Evolutionary conservation across 2,329 filamentous ascomycete species (phyloP).

Genomic region (Eurotiales sp.): DNA sequence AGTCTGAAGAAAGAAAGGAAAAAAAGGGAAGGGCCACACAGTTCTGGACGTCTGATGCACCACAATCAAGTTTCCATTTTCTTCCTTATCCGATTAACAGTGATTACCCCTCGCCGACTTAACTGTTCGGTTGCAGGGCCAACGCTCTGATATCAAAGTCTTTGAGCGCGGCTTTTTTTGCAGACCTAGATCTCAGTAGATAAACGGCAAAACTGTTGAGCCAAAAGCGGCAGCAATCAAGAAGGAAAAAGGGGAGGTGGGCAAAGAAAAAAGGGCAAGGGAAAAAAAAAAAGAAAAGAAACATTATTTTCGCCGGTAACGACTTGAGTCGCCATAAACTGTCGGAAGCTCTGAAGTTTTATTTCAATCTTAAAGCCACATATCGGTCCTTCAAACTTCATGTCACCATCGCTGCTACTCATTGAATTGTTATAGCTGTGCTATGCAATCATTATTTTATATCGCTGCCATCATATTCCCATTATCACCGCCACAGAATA

Average conservation of each 20-base stretch:
- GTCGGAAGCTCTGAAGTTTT: background rate
- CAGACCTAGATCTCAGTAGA: slow-evolving; percentile 8
- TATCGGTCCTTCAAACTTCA: background rate
- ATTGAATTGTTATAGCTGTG: slow-evolving; percentile 12
- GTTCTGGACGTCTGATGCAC: slow-evolving; percentile 1
- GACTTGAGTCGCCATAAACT: background rate
- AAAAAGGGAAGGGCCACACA: slow-evolving; percentile 1
- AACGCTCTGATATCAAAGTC: slow-evolving; percentile 13
- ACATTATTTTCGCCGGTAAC: background rate
- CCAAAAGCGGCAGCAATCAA: slow-evolving; percentile 6
- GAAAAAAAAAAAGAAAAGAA: slow-evolving; percentile 7
- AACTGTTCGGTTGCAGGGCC: slow-evolving; percentile 13
- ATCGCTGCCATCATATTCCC: background rate
- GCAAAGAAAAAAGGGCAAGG: background rate
- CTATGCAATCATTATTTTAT: slow-evolving; percentile 8
- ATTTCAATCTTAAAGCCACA: background rate
- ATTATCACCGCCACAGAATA: background rate
- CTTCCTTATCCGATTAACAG: slow-evolving; percentile 10
- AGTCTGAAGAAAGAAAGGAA: slow-evolving; percentile 6
- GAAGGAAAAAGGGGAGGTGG: background rate
- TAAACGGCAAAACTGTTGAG: slow-evolving; percentile 2
- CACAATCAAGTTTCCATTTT: slow-evolving; percentile 5
- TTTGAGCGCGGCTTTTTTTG: slow-evolving; percentile 1
- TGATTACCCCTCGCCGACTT: slow-evolving; percentile 13
- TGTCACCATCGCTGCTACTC: slow-evolving; percentile 4